Percentiles rank a stretch among this genome's conserved stretches.
phyloP scores from a whole-genome alignment of 1,284 basidiomycete genomes.

The Tilletia setariae region DNA sequence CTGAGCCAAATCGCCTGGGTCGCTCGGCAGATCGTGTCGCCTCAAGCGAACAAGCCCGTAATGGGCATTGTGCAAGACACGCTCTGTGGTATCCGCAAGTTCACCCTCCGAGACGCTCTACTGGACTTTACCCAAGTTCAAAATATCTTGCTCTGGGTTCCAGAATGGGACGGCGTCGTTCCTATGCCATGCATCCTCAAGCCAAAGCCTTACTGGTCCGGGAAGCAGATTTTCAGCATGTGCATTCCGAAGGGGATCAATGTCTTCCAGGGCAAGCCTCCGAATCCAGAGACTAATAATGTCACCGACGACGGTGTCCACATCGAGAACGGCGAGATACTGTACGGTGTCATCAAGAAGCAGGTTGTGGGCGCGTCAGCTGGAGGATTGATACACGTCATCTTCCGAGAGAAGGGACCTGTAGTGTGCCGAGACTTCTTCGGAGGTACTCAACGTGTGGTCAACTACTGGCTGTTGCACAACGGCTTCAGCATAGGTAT shows the following conservation, averaged over 20 bases:
- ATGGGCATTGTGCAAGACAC: slow-evolving; percentile 99
- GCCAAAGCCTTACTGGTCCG: slow-evolving; percentile 95
- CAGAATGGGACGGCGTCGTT: slow-evolving; percentile 90
- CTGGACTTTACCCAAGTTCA: slow-evolving; percentile 63
- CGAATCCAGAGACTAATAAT: slow-evolving; percentile 46
- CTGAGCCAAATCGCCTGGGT: slow-evolving; percentile 98
- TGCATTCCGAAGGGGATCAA: slow-evolving; percentile 95
- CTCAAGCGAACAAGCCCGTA: slow-evolving; percentile 98
- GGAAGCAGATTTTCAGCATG: slow-evolving; percentile 92
- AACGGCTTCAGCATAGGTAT: slow-evolving; percentile 99
- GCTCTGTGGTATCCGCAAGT: slow-evolving; percentile 93
- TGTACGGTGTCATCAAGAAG: slow-evolving; percentile 95
- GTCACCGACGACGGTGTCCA: slow-evolving; percentile 79
- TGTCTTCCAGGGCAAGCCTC: slow-evolving; percentile 59
- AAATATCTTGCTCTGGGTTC: slow-evolving; percentile 95
- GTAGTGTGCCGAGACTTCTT: slow-evolving; percentile 89
- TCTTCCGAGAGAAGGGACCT: slow-evolving; percentile 95
- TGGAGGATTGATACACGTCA: slow-evolving; percentile 92
- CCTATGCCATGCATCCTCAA: slow-evolving; percentile 93
- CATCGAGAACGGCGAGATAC: slow-evolving; percentile 94
- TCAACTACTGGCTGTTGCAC: slow-evolving; percentile 98
- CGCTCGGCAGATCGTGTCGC: slow-evolving; percentile 97
- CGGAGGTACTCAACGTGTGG: slow-evolving; percentile 87
- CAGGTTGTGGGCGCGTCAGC: slow-evolving; percentile 88
- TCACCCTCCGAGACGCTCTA: slow-evolving; percentile 77